phyloP scores from a whole-genome alignment of 345 rosid species.

The Lumnitzera racemosa region DNA sequence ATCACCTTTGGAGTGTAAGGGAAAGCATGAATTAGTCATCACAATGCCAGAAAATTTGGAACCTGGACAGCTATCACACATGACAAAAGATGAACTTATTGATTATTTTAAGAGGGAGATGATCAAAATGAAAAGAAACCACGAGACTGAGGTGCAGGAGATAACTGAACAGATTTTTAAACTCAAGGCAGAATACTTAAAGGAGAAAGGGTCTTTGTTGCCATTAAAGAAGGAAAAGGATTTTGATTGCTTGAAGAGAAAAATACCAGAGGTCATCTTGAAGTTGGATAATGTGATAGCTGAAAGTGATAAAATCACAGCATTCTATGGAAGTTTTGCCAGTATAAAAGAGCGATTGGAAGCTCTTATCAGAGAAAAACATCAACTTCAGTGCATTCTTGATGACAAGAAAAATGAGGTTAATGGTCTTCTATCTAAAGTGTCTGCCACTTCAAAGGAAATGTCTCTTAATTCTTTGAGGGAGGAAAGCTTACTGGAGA shows the following conservation, averaged over 20 bases:
- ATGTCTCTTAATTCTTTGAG: constrained; percentile 26
- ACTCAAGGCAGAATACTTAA: constrained; percentile 53
- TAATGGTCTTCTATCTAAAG: constrained; percentile 27
- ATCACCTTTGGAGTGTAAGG: constrained; percentile 50
- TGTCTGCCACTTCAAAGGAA: constrained; percentile 43
- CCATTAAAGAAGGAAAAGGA: constrained; percentile 62
- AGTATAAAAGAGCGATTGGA: constrained; percentile 40
- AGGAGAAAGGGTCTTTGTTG: constrained; percentile 44
- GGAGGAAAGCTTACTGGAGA: constrained; percentile 33
- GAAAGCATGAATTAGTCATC: constrained; percentile 45
- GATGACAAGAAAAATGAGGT: constrained; percentile 34
- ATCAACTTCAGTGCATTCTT: constrained; percentile 35
- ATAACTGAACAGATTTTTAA: constrained; percentile 57
- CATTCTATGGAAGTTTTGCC: constrained; percentile 23
- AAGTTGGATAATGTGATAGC: constrained; percentile 49
- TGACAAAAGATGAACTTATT: constrained; percentile 37
- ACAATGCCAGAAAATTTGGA: constrained; percentile 47
- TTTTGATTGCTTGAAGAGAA: constrained; percentile 57
- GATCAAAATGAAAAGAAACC: constrained; percentile 73
- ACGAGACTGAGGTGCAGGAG: constrained; percentile 48
- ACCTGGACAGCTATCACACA: constrained; percentile 25
- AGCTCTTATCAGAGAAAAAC: constrained; percentile 44
- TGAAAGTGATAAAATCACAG: constrained; percentile 36
- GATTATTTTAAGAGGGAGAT: constrained; percentile 58
- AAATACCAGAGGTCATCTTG: constrained; percentile 48